phyloP scores from a whole-genome alignment of 1,139 yeast genomes.

The Hemisphaericaspora subhashii region DNA sequence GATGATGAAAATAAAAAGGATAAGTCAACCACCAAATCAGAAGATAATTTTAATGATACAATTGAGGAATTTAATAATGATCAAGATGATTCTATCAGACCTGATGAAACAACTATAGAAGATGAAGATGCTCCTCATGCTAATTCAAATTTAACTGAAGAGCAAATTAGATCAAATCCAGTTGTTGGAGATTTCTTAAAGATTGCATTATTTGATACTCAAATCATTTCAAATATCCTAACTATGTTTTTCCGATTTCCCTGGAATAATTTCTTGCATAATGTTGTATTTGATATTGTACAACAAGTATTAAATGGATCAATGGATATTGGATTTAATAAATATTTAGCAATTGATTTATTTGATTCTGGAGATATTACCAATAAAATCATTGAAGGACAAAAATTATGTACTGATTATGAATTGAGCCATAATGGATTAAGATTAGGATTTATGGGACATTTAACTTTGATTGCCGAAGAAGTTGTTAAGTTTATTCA shows the following conservation, averaged over 20 bases:
- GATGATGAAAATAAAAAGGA: conserved; percentile 18
- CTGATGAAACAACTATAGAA: conserved; percentile 23
- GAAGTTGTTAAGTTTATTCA: conserved; percentile 95
- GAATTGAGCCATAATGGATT: conserved; percentile 61
- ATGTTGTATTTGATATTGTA: conserved; percentile 94
- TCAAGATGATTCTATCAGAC: conserved; percentile 22
- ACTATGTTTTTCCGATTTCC: conserved; percentile 90
- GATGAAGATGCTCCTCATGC: conserved; percentile 47
- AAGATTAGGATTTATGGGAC: conserved; percentile 96
- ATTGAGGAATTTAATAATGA: conserved; percentile 48
- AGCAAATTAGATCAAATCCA: conserved; percentile 62
- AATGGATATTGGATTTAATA: conserved; percentile 86
- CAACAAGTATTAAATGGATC: conserved; percentile 96
- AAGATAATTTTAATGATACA: conserved; percentile 39
- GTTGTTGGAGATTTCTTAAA: conserved; percentile 91
- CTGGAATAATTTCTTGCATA: conserved; percentile 96
- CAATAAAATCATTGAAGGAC: conserved; percentile 79
- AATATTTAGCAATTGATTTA: conserved; percentile 82
- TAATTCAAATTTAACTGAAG: conserved; percentile 59
- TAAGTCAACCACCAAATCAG: conserved; percentile 11
- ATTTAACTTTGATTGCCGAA: conserved; percentile 90
- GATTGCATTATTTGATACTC: conserved; percentile 80
- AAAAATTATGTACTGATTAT: conserved; percentile 69
- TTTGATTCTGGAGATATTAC: conserved; percentile 80
- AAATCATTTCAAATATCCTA: conserved; percentile 73